Percentiles rank a stretch among this genome's conserved stretches.
Evolutionary conservation across 495 filamentous ascomycete genomes (phyloP).

Genomic region (Poronia punctata): DNA sequence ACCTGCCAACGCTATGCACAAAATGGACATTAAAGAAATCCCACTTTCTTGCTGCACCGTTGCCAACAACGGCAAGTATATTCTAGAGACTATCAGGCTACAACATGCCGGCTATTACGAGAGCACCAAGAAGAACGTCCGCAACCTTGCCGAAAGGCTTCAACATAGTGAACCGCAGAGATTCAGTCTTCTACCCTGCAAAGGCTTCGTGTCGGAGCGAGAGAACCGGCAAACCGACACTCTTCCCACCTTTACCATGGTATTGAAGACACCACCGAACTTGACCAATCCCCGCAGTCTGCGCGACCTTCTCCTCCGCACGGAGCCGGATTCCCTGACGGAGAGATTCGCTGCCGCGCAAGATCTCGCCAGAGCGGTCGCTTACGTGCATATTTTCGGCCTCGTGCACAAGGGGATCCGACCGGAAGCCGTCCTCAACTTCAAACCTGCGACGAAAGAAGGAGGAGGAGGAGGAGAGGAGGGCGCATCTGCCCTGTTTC

Average conservation of each 20-base stretch:
- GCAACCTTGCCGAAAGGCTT: slow-evolving; percentile 38
- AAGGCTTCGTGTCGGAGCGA: slow-evolving; percentile 27
- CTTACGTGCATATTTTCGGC: slow-evolving; percentile 38
- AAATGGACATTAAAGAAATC: slow-evolving; percentile 11
- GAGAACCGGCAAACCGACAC: background rate
- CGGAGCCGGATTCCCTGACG: background rate
- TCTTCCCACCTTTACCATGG: background rate
- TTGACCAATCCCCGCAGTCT: background rate
- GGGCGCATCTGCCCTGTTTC: slow-evolving; percentile 16
- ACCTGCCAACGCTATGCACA: slow-evolving; percentile 4
- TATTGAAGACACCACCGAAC: background rate
- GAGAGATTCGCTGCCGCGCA: slow-evolving; percentile 23
- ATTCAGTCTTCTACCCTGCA: slow-evolving; percentile 46
- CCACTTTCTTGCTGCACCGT: slow-evolving; percentile 10
- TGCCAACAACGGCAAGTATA: background rate
- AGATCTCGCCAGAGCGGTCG: slow-evolving; percentile 34
- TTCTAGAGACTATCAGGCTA: slow-evolving; percentile 20
- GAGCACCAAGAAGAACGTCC: slow-evolving; percentile 25
- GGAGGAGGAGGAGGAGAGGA: background rate
- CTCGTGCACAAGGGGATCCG: slow-evolving; percentile 51
- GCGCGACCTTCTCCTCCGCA: background rate
- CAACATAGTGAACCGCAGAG: slow-evolving; percentile 26
- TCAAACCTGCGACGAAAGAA: slow-evolving; percentile 15
- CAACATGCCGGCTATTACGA: slow-evolving; percentile 5
- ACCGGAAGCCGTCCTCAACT: slow-evolving; percentile 42